Conservation (phyloP, 495 filamentous ascomycete species). For the Penicillium pancosmium region DNA sequence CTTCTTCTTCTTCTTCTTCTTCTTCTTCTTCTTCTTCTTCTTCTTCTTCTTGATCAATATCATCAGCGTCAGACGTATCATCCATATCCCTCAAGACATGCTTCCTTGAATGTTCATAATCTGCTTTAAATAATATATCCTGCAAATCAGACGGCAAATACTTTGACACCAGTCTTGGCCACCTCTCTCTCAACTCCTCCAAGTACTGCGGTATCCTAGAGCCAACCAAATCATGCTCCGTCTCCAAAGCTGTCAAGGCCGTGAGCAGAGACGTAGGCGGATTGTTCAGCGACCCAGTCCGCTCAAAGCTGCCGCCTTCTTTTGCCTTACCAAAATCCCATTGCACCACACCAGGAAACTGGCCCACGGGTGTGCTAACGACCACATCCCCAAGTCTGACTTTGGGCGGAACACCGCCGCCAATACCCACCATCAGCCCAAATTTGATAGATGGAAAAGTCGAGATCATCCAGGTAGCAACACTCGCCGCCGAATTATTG, state of each 20-base stretch:
- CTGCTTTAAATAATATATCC: not conserved
- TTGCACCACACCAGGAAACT: constrained; percentile 21
- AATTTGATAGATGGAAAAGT: not conserved
- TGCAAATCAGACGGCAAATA: not conserved
- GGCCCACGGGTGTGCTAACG: constrained; percentile 18
- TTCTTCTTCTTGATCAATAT: no score
- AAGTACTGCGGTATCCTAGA: not conserved
- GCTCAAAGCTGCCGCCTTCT: constrained; percentile 16
- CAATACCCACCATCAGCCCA: constrained; percentile 9
- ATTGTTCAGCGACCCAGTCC: constrained; percentile 25
- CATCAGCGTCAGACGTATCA: not conserved
- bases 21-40: no score
- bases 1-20: no score
- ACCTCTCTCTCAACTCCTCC: not conserved
- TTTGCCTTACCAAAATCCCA: constrained; percentile 27
- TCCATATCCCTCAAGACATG: not conserved
- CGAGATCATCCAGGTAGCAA: constrained; percentile 2
- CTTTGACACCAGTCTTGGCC: not conserved
- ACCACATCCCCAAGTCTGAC: constrained; percentile 30
- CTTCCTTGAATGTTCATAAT: no score
- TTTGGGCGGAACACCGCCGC: not conserved
- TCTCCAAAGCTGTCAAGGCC: not conserved
- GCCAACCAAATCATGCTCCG: not conserved
- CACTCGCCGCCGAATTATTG: not conserved
- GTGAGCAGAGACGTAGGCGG: constrained; percentile 11